Evolutionary conservation across 2,329 filamentous ascomycete genomes (phyloP).

Genomic region (Ceratocystis ficicola): DNA sequence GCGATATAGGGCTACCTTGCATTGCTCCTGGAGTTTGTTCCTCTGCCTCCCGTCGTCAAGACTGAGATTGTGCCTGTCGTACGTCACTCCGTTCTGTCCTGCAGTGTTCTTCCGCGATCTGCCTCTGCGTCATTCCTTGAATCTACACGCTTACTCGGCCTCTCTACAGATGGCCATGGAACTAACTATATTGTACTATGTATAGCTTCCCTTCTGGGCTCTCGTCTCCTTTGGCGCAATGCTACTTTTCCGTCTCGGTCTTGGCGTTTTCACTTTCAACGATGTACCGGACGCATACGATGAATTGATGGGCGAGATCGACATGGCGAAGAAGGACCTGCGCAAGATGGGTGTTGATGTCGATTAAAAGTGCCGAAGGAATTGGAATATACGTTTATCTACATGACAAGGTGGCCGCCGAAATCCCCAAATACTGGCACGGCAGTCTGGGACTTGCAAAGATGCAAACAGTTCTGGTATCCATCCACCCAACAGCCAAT

Average conservation of each 20-base stretch:
- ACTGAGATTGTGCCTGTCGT: constrained; percentile 81
- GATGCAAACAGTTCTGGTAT: not conserved
- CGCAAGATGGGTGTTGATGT: constrained; percentile 64
- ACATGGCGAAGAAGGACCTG: constrained; percentile 62
- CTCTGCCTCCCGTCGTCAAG: constrained; percentile 65
- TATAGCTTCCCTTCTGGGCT: constrained; percentile 80
- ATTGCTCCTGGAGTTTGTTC: constrained; percentile 71
- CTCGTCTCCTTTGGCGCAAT: constrained; percentile 85
- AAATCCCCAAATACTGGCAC: not conserved
- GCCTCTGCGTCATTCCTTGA: not conserved
- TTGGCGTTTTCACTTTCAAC: constrained; percentile 91
- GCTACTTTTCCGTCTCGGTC: constrained; percentile 82
- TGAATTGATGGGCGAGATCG: constrained; percentile 78
- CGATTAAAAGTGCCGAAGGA: constrained; percentile 40
- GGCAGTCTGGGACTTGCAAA: not conserved
- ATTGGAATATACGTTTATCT: not conserved
- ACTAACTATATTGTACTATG: not conserved
- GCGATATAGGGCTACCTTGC: constrained; percentile 77
- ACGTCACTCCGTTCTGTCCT: constrained; percentile 32
- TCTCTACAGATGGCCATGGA: not conserved
- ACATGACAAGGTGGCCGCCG: not conserved
- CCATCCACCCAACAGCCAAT: no score
- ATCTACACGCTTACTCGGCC: not conserved
- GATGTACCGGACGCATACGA: constrained; percentile 76
- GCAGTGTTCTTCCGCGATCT: constrained; percentile 15